phyloP scores from a whole-genome alignment of 2,329 filamentous ascomycete genomes.

The Colletotrichum phormii region DNA sequence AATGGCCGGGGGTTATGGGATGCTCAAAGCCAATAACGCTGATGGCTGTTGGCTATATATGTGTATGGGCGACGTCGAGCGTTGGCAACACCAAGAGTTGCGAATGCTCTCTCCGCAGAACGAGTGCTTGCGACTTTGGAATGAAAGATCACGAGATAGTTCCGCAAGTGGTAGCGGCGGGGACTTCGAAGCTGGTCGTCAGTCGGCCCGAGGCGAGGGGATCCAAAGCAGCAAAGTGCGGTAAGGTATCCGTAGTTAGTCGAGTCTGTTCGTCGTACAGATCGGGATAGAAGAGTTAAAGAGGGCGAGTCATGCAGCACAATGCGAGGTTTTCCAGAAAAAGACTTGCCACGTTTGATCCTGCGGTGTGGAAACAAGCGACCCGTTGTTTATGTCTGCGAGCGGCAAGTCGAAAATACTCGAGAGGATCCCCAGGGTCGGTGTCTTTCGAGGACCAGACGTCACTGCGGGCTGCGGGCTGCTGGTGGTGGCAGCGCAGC shows the following conservation, averaged over 20 bases:
- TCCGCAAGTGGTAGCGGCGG: neutral
- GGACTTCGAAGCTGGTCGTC: conserved; percentile 1
- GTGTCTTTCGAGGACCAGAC: conserved; percentile 14
- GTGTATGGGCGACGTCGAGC: neutral
- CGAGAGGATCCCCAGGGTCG: neutral
- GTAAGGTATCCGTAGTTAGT: neutral
- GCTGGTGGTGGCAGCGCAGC: conserved; percentile 8
- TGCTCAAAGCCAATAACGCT: neutral
- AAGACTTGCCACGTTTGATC: neutral
- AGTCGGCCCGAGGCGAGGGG: conserved; percentile 8
- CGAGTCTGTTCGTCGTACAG: neutral
- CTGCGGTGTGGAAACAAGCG: conserved; percentile 25
- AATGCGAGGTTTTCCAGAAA: neutral
- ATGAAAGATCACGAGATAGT: neutral
- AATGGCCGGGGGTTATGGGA: neutral
- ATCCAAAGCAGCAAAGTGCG: neutral
- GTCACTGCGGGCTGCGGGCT: conserved; percentile 15
- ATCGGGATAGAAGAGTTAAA: neutral
- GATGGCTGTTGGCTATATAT: neutral
- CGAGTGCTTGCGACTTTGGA: neutral
- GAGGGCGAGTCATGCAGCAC: neutral
- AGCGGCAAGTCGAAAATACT: conserved; percentile 25
- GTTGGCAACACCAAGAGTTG: neutral
- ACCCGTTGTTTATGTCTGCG: conserved; percentile 29
- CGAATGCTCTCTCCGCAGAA: neutral